Percentiles rank a stretch among this genome's conserved stretches.
Evolutionary conservation across 495 filamentous ascomycete genomes (phyloP).

Genomic region (Pyrenopolyporus hunteri): DNA sequence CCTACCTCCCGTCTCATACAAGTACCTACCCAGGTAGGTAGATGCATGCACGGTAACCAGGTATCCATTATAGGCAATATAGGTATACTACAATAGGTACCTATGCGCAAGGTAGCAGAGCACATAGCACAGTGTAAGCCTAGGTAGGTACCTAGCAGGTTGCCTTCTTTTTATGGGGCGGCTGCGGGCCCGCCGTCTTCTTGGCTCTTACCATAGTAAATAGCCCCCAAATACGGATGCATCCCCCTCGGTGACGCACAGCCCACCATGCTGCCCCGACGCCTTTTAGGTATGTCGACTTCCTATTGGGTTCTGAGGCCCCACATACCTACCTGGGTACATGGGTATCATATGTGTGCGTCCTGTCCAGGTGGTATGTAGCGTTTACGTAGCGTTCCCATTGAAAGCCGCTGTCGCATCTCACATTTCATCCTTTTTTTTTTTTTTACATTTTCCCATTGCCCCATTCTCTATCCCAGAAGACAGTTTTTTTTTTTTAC

Average conservation of each 20-base stretch:
- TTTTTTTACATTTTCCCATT: not conserved
- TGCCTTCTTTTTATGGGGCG: constrained; percentile 29
- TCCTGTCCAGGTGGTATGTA: too few species aligned
- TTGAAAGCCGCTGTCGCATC: constrained; percentile 4
- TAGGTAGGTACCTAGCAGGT: constrained; percentile 5
- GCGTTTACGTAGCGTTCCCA: too few species aligned
- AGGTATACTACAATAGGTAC: not conserved
- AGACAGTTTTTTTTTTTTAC: too few species aligned
- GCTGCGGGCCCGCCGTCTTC: not conserved
- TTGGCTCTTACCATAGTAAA: not conserved
- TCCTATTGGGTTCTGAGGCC: too few species aligned
- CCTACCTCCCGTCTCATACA: too few species aligned
- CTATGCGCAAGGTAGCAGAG: not conserved
- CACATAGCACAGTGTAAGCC: not conserved
- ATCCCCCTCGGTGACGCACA: constrained; percentile 32
- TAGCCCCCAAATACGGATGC: constrained; percentile 22
- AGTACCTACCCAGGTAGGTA: too few species aligned
- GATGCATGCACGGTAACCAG: too few species aligned
- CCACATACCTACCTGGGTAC: too few species aligned
- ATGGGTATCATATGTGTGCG: too few species aligned
- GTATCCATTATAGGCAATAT: too few species aligned
- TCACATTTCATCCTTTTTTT: constrained; percentile 2
- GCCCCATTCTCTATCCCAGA: too few species aligned
- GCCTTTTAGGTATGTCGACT: not conserved
- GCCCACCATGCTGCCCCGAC: constrained; percentile 5